Percentiles rank a stretch among this genome's conserved stretches.
These are phyloP conservation scores for Aspergillus fumigatus DNA, from an alignment of 2,329 filamentous ascomycete genomes.

Conservation along the genomic window DNA sequence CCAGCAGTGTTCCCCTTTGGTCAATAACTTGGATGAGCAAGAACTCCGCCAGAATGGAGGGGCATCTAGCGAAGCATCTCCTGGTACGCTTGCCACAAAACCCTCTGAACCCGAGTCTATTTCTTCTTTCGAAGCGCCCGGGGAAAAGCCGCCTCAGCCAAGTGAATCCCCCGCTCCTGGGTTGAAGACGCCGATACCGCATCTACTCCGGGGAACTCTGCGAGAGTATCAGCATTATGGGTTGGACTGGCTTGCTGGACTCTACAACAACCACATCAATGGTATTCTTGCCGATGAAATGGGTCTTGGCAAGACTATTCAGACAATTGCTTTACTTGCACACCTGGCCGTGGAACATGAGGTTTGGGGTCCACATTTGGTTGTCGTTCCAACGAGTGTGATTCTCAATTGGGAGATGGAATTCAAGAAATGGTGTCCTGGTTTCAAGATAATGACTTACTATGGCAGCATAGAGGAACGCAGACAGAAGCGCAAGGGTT, in stretches of 20 bases:
- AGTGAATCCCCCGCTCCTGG: constrained; percentile 39
- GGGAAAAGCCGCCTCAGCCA: constrained; percentile 32
- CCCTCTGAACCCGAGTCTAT: constrained; percentile 43
- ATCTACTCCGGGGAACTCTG: constrained; percentile 78
- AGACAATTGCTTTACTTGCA: constrained; percentile 89
- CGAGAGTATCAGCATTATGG: constrained; percentile 96
- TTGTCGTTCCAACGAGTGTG: constrained; percentile 95
- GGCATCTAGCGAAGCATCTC: constrained; percentile 40
- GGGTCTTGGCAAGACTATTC: constrained; percentile 97
- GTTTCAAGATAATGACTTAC: constrained; percentile 96
- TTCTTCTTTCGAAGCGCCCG: constrained; percentile 36
- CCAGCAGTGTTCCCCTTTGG: background rate
- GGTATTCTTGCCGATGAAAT: constrained; percentile 97
- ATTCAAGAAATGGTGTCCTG: constrained; percentile 96
- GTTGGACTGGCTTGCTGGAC: constrained; percentile 91
- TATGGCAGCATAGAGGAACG: constrained; percentile 93
- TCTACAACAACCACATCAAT: constrained; percentile 90
- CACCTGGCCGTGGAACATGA: constrained; percentile 86
- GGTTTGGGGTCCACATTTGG: constrained; percentile 92
- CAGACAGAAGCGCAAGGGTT: constrained; percentile 83
- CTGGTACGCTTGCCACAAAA: constrained; percentile 41
- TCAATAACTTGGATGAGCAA: constrained; percentile 12
- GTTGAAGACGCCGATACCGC: constrained; percentile 68
- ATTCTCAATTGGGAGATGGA: constrained; percentile 99
- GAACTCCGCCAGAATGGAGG: constrained; percentile 27